Base-by-base conservation (phyloP, 441 rosid genomes). In the Aleurites moluccanus region DNA sequence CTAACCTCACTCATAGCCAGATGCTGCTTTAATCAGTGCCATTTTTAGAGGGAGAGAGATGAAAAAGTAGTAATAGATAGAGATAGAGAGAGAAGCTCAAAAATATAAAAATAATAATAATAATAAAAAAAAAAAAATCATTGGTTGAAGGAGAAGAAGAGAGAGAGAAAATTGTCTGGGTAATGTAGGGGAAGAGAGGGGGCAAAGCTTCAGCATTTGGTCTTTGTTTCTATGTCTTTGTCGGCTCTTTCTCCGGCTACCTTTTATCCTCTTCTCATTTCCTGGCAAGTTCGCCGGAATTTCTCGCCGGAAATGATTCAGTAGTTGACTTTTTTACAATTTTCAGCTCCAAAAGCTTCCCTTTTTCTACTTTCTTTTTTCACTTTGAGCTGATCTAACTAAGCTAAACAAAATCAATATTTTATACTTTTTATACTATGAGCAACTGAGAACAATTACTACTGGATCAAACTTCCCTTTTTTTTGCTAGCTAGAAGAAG, bases 121-220 rank as follows among this genome's bases (percentile, higher is more conserved):
- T 42, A 47, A 69, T 27, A 27, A 13, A 27, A 44, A 16, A 38
- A 35, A 67, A 9, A 47, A 56, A 38, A 44, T 45, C 21, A 27
- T 18, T 50, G 35, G 14, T 47, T 56, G 73, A 66, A 50, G 55
- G 78, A 81, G 72, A 40, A 45, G 42, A 59, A 3, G 61, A 71
- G 75, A 72, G 67, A 59, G 33, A 44, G 57, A 18, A 57, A 35
- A 25, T 69, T 84, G 87, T 85, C 83, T 82, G 87, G 86, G 63
- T 21, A 28, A 33, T 80, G 85, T 80, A 53, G 87, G 84, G 84
- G 82, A 78, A 79, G 81, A 77, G 49, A 57, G 86, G 87, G 79
- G 84, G 78, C 85, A 72, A 87, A 71, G 73, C 75, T 73, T 79
- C 78, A 64, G 67, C 86, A 70, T 79, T 77, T 73, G 80, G 84